Percentiles rank a stretch among this genome's conserved stretches.
These are phyloP conservation scores for Coffea canephora DNA, from an alignment of 257 asterid genomes.

Conservation along the genomic window DNA sequence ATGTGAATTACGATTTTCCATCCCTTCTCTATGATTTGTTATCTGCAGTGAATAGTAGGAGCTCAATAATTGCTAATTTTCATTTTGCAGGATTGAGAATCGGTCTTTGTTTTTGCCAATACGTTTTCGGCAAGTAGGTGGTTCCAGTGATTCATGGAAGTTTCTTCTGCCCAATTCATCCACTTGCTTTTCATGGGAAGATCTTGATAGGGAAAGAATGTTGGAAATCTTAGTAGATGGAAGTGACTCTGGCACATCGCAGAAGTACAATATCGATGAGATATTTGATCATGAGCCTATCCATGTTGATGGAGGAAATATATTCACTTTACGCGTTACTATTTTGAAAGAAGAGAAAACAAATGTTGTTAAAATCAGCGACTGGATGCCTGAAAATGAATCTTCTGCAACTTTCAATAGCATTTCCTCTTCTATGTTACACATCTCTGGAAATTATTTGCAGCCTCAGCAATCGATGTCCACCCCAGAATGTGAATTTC, in stretches of 20 bases:
- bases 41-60: not conserved
- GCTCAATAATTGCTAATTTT: constrained; percentile 26
- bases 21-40: not conserved
- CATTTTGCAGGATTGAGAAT: constrained; percentile 76
- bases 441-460: constrained; percentile 39
- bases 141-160: constrained; percentile 77
- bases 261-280: constrained; percentile 82
- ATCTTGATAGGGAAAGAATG: constrained; percentile 71
- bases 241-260: constrained; percentile 56
- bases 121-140: constrained; percentile 82
- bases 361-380: constrained; percentile 80
- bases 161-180: constrained; percentile 80
- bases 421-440: constrained; percentile 48
- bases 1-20: not conserved
- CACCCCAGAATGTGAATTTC: constrained; percentile 69
- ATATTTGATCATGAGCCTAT: constrained; percentile 78
- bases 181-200: constrained; percentile 89
- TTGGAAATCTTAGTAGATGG: constrained; percentile 84
- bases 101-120: constrained; percentile 76
- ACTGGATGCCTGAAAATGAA: constrained; percentile 79
- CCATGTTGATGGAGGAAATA: constrained; percentile 58
- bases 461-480: constrained; percentile 51
- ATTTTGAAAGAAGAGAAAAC: constrained; percentile 83
- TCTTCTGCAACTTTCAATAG: constrained; percentile 38
- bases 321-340: constrained; percentile 61